Base-by-base conservation (phyloP, 805 yeast genomes). In the Saccharomycopsis babjevae region DNA sequence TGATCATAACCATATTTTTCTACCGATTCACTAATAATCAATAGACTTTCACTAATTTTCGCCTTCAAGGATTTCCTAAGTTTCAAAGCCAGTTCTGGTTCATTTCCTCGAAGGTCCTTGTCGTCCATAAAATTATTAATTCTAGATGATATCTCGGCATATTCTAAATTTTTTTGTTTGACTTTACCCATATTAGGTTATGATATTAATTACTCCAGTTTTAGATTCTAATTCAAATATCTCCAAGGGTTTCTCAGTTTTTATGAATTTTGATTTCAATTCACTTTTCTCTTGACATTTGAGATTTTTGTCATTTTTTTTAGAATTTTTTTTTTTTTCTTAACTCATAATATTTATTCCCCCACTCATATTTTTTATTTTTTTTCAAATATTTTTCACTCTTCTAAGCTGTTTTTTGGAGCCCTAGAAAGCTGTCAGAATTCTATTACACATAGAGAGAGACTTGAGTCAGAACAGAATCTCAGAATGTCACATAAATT, bases 1-100 rank as follows among this genome's bases (percentile, higher is more conserved):
- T 86, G 84, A 13, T 77, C 74, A 15, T 74, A 59, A 1, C 65
- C 61, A 61, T 68, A 70, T 28, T 60, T 55, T 16, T 62, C 61
- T 36, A 66, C 38, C 3, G 62, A 58, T n/a, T 60, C 55, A 13
- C 39, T 28, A 11, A 65, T 57, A 3, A 61, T 43, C 5, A 32
- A 38, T 39, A 64, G 28, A 2, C 63, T 57, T 22, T 61, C 59
- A 28, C 39, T 39, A 5, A 64, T 56, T 39, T 62, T 60, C 13
- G 20, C n/a, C 57, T 64, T 60, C 16, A 63, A 61, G 3, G 59
- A 50, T 32, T 50, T 15, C 32, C 57, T 40, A 11, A 62, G 54
- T 15, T 25, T 22, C 36, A 38, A 22, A 18, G 59, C 54, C 28
- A 34, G 28, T 30, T 39, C 42, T 28, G 60, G 60, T 32, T 56